Evolutionary conservation across 371 early-diverging fungal species (phyloP), one percentile per base, ranked within the genome.

Genomic region (Mucor irregularis): DNA sequence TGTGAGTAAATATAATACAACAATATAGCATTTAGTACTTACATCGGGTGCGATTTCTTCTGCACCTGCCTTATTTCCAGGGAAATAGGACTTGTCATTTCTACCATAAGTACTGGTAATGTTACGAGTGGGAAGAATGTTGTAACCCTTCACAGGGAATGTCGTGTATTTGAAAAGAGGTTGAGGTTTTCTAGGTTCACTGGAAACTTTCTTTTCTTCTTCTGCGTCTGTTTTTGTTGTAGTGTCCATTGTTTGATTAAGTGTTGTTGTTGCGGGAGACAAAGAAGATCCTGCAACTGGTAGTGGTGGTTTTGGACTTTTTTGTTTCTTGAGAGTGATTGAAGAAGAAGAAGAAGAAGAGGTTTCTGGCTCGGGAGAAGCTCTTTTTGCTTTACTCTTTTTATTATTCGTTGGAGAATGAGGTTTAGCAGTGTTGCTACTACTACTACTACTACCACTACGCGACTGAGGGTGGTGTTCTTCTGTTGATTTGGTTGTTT

Each of bases 41-140:
- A 76, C 80, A 34, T 76, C 53, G 19, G 80, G 76, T 21, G 57
- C 34, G 16, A 76, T 68, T 3, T 53, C 65, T 33, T 64, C 59
- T 26, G 66, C 42, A 19, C 76, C 76, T 28, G 74, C 64, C 22
- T 71, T 72, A 21, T 64, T 64, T 5, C 80, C 76, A 11, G 62
- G 64, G 37, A 74, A 65, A 56, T 70, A 74, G 39, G 73, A 59
- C 5, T 49, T 54, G 29, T 79, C 80, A 4, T 62, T 62, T 35
- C 54, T 65, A 9, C 66, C 69, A 62, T 61, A 79, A n/a, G 45
- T 61, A 25, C 74, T 74, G 5, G 72, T 70, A 17, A 79, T 76
- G 30, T 79, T 79, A 53, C 80, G 76, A 17, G 73, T 72, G 19
- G 80, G 80, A 29, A 79, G 59, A 34, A 79, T 76, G 10, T 61